Evolutionary conservation across 1,139 yeast species (phyloP).

Genomic region (Candida gigantensis): DNA sequence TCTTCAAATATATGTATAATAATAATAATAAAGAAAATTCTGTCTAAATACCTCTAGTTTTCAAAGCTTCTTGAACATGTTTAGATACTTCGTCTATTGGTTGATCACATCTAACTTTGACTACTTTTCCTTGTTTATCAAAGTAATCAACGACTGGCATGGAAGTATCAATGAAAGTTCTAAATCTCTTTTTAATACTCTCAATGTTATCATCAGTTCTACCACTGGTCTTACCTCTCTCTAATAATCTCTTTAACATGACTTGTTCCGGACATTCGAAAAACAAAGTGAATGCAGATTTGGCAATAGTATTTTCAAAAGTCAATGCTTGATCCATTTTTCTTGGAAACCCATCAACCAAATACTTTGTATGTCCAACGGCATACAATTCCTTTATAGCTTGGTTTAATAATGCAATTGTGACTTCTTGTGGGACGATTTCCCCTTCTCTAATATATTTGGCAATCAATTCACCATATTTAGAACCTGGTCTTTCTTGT

Average conservation of each 20-base stretch:
- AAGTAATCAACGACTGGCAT: constrained; percentile 93
- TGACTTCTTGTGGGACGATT: constrained; percentile 95
- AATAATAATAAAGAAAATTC: neutral
- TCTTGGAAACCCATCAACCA: constrained; percentile 96
- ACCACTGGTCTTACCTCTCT: constrained; percentile 94
- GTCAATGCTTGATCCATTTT: constrained; percentile 97
- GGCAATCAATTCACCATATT: constrained; percentile 83
- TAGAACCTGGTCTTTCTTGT: constrained; percentile 78
- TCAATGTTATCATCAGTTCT: constrained; percentile 92
- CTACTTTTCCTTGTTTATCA: constrained; percentile 73
- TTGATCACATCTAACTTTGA: constrained; percentile 75
- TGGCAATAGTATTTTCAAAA: constrained; percentile 80
- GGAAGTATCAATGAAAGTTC: constrained; percentile 81
- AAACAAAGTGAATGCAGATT: constrained; percentile 77
- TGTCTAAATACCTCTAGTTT: constrained; percentile 37
- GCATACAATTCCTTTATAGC: constrained; percentile 63
- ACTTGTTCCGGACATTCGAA: constrained; percentile 92
- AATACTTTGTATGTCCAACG: constrained; percentile 59
- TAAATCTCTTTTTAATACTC: constrained; percentile 85
- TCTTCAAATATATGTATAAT: too few species aligned
- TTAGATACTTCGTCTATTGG: constrained; percentile 76
- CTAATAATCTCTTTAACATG: constrained; percentile 81
- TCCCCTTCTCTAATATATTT: constrained; percentile 81
- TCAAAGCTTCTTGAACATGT: constrained; percentile 69
- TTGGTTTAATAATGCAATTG: constrained; percentile 77